Evolutionary conservation across 345 rosid species (phyloP).

Genomic region (Dipteronia sinensis): DNA sequence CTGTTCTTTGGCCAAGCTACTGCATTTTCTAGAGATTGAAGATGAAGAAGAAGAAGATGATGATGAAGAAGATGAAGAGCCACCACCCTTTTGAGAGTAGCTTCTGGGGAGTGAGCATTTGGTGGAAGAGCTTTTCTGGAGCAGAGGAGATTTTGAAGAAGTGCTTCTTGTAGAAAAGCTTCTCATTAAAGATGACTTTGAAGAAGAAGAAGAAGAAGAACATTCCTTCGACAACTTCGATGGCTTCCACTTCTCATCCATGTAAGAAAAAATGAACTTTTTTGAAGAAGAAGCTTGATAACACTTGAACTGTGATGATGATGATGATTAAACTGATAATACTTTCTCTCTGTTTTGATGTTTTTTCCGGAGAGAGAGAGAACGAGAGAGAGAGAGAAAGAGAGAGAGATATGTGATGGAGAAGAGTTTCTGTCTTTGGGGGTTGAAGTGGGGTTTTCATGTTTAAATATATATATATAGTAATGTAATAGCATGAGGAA

Average conservation of each 20-base stretch:
- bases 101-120: constrained; percentile 51
- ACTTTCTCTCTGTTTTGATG: not conserved
- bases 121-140: constrained; percentile 57
- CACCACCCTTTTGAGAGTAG: constrained; percentile 47
- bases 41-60: constrained; percentile 12
- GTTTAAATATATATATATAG: constrained; percentile 33
- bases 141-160: constrained; percentile 60
- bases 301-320: constrained; percentile 5
- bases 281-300: not conserved
- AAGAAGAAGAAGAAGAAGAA: constrained; percentile 49
- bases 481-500: not conserved
- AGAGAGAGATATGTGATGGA: constrained; percentile 9
- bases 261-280: constrained; percentile 18
- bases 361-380: not conserved
- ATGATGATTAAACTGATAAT: not conserved
- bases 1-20: constrained; percentile 91
- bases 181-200: constrained; percentile 54
- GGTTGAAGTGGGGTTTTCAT: constrained; percentile 20
- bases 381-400: not conserved
- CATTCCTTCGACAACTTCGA: constrained; percentile 47
- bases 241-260: constrained; percentile 86
- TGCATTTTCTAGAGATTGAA: constrained; percentile 69
- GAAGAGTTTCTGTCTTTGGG: constrained; percentile 19
- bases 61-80: not conserved
- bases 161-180: constrained; percentile 73